Evolutionary conservation across 2,329 filamentous ascomycete species (phyloP), one percentile per base, ranked within the genome.

Genomic region (Dactylella cylindrospora): DNA sequence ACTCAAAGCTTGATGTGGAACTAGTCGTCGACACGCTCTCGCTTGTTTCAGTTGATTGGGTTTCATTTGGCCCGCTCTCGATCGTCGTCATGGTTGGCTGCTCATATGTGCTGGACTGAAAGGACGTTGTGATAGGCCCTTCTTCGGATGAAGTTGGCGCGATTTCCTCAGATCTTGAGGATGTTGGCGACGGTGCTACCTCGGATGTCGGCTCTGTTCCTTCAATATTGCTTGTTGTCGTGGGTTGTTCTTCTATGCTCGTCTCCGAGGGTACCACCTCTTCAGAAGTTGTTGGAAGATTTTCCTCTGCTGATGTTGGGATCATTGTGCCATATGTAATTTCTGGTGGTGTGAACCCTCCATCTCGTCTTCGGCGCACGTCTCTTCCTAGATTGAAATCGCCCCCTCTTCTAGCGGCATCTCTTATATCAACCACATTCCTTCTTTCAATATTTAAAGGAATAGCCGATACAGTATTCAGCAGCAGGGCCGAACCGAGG

Each of bases 281-380:
- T 15, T 43, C 35, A 5, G 46, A 36, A 12, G 46, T 52, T 3
- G 40, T 35, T 20, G 46, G 25, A 8, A 22, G 6, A 6, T 12
- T 22, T 13, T 28, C 13, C n/a, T 45, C 45, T 3, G 8, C 13
- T 4, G 39, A 10, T 8, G 53, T 50, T 1, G 53, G 26, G 43
- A 62, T 53, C 38, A 29, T 12, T 15, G 57, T 62, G 15, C 49
- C 57, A 31, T 54, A 62, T 8, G 45, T 19, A n/a, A 62, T 49
- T 9, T 22, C 50, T 1, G 57, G 43, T 12, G 39, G 36, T 2
- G 32, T 35, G n/a, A 35, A 41, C 22, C 23, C 25, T n/a, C 28
- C 32, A 29, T 49, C 36, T 22, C 32, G 23, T 26, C 49, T 36
- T 43, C 26, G 32, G 5, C 28, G 25, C 28, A 33, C 3, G 12